A percentile compares a stretch with the other conserved stretches of the same genome.
Conservation (phyloP, 306 rosid genomes). For the Dalbergia oliveri region DNA sequence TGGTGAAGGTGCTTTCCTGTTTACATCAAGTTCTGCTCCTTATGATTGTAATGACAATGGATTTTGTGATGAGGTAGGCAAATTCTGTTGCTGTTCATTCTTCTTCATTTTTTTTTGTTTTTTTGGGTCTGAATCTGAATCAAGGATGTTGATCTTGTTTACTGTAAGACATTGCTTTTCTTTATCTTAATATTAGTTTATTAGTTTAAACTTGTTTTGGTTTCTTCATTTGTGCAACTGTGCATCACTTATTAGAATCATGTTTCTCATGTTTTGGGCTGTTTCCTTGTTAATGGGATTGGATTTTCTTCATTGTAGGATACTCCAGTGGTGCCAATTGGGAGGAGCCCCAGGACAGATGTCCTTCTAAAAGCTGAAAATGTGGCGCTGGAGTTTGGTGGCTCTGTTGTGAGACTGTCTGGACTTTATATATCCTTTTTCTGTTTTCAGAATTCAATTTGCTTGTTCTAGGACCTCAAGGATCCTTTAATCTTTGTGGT, state of each 20-base stretch:
- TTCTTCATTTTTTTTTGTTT: not conserved
- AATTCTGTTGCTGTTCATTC: slow-evolving; percentile 7
- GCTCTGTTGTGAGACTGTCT: slow-evolving; percentile 85
- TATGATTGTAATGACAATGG: slow-evolving; percentile 89
- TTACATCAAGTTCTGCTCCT: slow-evolving; percentile 95
- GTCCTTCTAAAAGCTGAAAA: slow-evolving; percentile 88
- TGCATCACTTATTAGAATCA: not conserved
- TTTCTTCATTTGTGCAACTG: slow-evolving; percentile 2
- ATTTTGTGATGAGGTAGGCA: slow-evolving; percentile 82
- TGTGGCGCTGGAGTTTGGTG: slow-evolving; percentile 77
- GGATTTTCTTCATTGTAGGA: slow-evolving; percentile 64
- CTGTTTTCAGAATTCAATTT: slow-evolving; percentile 35
- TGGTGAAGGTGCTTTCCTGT: slow-evolving; percentile 88
- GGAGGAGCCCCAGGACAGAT: slow-evolving; percentile 90
- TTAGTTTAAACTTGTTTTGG: not conserved
- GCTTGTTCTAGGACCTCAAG: slow-evolving; percentile 32
- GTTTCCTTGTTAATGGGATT: slow-evolving; percentile 10
- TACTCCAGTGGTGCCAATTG: slow-evolving; percentile 81
- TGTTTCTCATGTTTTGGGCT: not conserved
- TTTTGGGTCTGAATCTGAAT: not conserved
- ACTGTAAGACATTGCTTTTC: not conserved
- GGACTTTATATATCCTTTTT: slow-evolving; percentile 94
- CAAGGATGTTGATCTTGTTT: not conserved
- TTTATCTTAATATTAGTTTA: not conserved
- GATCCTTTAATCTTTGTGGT: slow-evolving; percentile 12